Base-by-base conservation (phyloP, 106 monocot genomes). In the Allium fistulosum region DNA sequence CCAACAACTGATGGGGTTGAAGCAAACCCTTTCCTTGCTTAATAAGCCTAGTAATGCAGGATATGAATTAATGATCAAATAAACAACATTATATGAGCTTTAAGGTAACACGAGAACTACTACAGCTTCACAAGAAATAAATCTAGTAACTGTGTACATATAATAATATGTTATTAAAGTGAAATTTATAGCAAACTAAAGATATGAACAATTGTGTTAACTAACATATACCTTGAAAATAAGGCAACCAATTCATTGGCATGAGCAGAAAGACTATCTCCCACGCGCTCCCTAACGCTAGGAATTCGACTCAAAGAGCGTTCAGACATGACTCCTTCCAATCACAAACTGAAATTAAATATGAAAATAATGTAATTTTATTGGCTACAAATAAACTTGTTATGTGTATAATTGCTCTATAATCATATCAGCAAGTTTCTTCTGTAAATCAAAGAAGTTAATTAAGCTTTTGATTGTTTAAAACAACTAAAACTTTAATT, bases 181-280 rank as follows among this genome's bases (percentile, higher is more conserved):
- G 16, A 10, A 46, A 65, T 17, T 49, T 65, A 49, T 49, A 65
- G 47, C 46, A 46, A 53, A 51, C 15, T 7, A 52, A 14, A 27
- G 6, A 48, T 14, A 53, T 17, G 13, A 45, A 28, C 0, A 10
- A 62, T 7, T 70, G 1, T 51, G 55, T 73, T 52, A 7, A 57
- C 60, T 17, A 78, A 78, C 77, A 78, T 68, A 78, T 17, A 83
- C 82, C 77, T 83, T 68, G 82, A 83, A 58, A 83, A 83, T 15
- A 83, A 62, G 27, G 82, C 74, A 26, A 77, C 61, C 71, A 83
- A 53, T 66, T 78, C 82, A 66, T 78, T 78, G 14, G 66, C 61
- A 17, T 83, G 74, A 48, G 82, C 70, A 62, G 82, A 71, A 9
- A 83, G 71, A 26, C 75, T 56, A 56, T 78, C 82, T 6, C 82